Conservation (phyloP, 2,329 filamentous ascomycete genomes). For the Colletotrichum sp. region DNA sequence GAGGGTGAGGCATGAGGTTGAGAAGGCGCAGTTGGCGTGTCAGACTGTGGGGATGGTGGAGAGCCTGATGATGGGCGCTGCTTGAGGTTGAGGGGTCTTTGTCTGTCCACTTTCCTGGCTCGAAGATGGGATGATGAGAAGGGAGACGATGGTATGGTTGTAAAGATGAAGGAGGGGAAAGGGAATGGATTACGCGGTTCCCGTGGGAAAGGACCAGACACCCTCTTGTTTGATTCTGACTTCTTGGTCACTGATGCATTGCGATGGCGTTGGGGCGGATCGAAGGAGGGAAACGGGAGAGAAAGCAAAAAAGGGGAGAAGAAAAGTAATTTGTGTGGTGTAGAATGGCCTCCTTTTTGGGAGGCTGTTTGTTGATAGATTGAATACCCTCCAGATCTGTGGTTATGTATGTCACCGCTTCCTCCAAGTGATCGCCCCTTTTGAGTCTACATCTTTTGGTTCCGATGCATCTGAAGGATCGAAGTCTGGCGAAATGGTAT, state of each 20-base stretch:
- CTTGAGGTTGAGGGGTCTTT: slow-evolving; percentile 13
- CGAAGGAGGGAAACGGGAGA: slow-evolving; percentile 3
- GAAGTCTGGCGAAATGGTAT: no score
- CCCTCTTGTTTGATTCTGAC: background rate
- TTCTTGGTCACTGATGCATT: slow-evolving; percentile 35
- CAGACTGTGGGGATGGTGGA: slow-evolving; percentile 90
- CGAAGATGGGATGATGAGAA: background rate
- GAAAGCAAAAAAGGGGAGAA: slow-evolving; percentile 1
- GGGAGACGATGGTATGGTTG: background rate
- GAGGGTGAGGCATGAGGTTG: slow-evolving; percentile 77
- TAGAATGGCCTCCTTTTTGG: background rate
- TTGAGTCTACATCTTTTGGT: no score
- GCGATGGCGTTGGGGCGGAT: slow-evolving; percentile 40
- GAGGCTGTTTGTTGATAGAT: background rate
- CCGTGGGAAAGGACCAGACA: background rate
- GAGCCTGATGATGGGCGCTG: slow-evolving; percentile 59
- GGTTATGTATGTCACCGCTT: background rate
- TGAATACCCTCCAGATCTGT: background rate
- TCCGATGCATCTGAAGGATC: no score
- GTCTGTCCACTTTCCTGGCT: background rate
- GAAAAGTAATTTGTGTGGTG: background rate
- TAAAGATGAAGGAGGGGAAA: background rate
- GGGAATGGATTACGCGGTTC: background rate
- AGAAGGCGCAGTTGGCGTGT: slow-evolving; percentile 82
- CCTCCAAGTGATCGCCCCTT: no score